Evolutionary conservation across 306 rosid species (phyloP).

Genomic region (Cucurbita maxima): DNA sequence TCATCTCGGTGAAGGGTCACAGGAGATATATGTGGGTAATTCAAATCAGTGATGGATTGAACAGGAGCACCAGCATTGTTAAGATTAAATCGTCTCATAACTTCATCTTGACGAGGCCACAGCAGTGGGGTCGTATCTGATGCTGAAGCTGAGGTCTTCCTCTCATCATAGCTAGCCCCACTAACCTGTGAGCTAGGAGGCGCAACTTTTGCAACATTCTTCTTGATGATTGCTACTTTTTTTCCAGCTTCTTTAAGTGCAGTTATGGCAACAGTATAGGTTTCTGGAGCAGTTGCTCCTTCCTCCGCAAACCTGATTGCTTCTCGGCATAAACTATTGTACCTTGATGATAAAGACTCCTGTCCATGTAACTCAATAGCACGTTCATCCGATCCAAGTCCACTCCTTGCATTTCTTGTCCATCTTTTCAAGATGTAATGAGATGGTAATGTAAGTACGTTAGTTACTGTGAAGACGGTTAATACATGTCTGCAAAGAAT

Average conservation of each 20-base stretch:
- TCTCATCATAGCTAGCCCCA: conserved; percentile 46
- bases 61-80: conserved; percentile 53
- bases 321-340: conserved; percentile 58
- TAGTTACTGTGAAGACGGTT: conserved; percentile 79
- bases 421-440: conserved; percentile 82
- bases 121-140: conserved; percentile 60
- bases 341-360: conserved; percentile 54
- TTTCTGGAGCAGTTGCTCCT: conserved; percentile 64
- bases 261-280: conserved; percentile 53
- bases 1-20: conserved; percentile 79
- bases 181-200: conserved; percentile 43
- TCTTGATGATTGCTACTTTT: conserved; percentile 51
- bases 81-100: conserved; percentile 54
- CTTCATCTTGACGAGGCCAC: conserved; percentile 85
- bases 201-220: conserved; percentile 51
- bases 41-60: conserved; percentile 59
- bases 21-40: conserved; percentile 81
- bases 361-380: conserved; percentile 38
- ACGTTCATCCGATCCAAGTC: conserved; percentile 42
- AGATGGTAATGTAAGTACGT: conserved; percentile 69
- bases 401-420: conserved; percentile 77
- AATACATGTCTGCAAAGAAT: conserved; percentile 82
- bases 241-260: conserved; percentile 66
- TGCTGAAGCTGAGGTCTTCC: conserved; percentile 33
- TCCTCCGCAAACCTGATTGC: conserved; percentile 83